A percentile compares a stretch with the other conserved stretches of the same genome.
phyloP scores from a whole-genome alignment of 23 red algal species.

The Chondrus crispus region DNA sequence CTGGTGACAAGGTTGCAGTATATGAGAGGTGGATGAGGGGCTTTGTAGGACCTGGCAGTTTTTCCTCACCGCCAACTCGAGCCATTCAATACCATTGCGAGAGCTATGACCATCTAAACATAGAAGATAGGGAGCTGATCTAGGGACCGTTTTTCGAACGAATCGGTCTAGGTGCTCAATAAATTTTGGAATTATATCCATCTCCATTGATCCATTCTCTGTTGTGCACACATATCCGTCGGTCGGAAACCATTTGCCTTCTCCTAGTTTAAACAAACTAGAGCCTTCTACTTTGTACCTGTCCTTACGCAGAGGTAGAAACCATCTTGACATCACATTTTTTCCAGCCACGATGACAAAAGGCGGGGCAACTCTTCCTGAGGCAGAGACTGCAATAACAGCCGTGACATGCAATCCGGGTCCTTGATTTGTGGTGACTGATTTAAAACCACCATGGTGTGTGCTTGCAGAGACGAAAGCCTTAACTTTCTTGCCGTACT shows the following conservation, averaged over 20 bases:
- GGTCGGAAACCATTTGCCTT: neutral
- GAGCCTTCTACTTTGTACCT: neutral
- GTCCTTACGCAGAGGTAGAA: neutral
- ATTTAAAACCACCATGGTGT: neutral
- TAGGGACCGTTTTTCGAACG: no score
- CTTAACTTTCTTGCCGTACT: neutral
- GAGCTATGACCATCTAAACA: slow-evolving; percentile 16
- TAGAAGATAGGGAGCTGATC: neutral
- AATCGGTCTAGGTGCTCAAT: no score
- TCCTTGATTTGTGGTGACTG: neutral
- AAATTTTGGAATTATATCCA: neutral
- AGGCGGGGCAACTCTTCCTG: neutral
- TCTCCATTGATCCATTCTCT: slow-evolving; percentile 7
- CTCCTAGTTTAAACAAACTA: neutral
- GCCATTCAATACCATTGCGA: slow-evolving; percentile 6
- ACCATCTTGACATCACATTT: neutral
- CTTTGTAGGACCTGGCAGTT: neutral
- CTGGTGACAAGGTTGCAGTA: slow-evolving; percentile 34
- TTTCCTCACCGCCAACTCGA: neutral
- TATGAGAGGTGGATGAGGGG: neutral
- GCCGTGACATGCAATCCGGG: neutral
- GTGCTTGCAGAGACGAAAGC: neutral
- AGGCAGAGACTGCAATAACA: neutral
- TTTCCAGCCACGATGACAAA: slow-evolving; percentile 9
- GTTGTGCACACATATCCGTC: neutral